These are phyloP conservation scores for Kuraishia cidri DNA, from an alignment of 805 yeast species.

Conservation along the genomic window DNA sequence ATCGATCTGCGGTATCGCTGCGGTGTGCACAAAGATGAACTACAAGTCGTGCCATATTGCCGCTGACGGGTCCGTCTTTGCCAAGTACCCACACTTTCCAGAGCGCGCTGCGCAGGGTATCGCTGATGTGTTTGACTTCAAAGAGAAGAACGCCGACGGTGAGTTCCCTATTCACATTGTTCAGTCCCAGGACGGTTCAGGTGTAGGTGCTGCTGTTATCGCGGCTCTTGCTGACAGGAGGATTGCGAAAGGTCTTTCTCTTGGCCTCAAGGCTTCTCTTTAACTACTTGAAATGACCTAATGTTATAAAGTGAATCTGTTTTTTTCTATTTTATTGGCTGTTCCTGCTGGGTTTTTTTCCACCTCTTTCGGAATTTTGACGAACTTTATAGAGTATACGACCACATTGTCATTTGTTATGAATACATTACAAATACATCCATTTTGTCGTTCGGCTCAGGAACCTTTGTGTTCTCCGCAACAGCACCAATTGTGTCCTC, in stretches of 20 bases:
- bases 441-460: too few species aligned
- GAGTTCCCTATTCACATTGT: conserved; percentile 76
- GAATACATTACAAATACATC: too few species aligned
- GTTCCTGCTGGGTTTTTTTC: too few species aligned
- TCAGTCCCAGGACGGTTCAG: conserved; percentile 97
- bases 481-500: too few species aligned
- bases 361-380: too few species aligned
- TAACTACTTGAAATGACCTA: too few species aligned
- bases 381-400: too few species aligned
- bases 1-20: conserved; percentile 95
- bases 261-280: too few species aligned
- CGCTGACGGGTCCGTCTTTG: conserved; percentile 95
- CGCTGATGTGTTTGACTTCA: conserved; percentile 89
- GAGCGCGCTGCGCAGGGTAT: conserved; percentile 90
- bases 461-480: too few species aligned
- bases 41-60: conserved; percentile 80
- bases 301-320: neutral
- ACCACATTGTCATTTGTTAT: too few species aligned
- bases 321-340: neutral
- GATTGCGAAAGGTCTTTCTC: conserved; percentile 57
- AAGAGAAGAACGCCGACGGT: conserved; percentile 19
- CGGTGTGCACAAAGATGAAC: conserved; percentile 84
- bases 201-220: conserved; percentile 97
- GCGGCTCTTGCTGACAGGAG: conserved; percentile 90
- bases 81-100: conserved; percentile 90